Evolutionary conservation across 495 filamentous ascomycete species (phyloP).

Genomic region (Penicillium soppii): DNA sequence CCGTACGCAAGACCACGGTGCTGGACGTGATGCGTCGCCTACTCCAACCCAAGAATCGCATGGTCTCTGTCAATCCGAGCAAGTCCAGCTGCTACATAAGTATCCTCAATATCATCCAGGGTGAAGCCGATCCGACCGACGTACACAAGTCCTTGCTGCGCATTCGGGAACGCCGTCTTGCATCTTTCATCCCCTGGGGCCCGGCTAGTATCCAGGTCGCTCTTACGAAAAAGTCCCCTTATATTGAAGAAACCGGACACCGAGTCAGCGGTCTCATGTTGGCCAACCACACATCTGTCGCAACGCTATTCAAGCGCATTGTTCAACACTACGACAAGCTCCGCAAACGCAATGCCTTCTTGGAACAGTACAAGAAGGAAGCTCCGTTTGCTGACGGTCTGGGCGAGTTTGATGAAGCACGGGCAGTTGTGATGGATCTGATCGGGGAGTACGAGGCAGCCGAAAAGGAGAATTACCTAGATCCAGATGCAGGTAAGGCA

Average conservation of each 20-base stretch:
- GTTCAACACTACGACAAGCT: slow-evolving; percentile 86
- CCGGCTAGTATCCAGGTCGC: slow-evolving; percentile 97
- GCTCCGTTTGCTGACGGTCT: slow-evolving; percentile 85
- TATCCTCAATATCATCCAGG: slow-evolving; percentile 97
- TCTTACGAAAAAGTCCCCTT: slow-evolving; percentile 92
- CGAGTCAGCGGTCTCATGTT: slow-evolving; percentile 96
- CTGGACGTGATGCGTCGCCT: slow-evolving; percentile 95
- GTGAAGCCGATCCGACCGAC: slow-evolving; percentile 95
- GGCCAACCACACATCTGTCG: slow-evolving; percentile 96
- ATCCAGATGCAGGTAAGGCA: slow-evolving; percentile 59
- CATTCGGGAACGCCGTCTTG: slow-evolving; percentile 89
- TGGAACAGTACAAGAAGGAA: slow-evolving; percentile 94
- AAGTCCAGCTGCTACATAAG: slow-evolving; percentile 99
- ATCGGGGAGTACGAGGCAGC: slow-evolving; percentile 95
- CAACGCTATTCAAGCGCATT: slow-evolving; percentile 93
- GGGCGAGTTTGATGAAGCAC: slow-evolving; percentile 93
- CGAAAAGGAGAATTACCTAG: slow-evolving; percentile 83
- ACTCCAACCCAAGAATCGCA: slow-evolving; percentile 96
- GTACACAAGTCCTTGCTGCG: slow-evolving; percentile 95
- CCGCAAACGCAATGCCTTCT: slow-evolving; percentile 92
- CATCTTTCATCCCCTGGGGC: slow-evolving; percentile 99
- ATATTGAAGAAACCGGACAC: slow-evolving; percentile 73
- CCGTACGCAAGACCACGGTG: slow-evolving; percentile 95
- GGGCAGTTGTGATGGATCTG: slow-evolving; percentile 81
- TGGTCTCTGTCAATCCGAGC: slow-evolving; percentile 93